phyloP scores from a whole-genome alignment of 768 basidiomycete genomes.

The Imleria badia region DNA sequence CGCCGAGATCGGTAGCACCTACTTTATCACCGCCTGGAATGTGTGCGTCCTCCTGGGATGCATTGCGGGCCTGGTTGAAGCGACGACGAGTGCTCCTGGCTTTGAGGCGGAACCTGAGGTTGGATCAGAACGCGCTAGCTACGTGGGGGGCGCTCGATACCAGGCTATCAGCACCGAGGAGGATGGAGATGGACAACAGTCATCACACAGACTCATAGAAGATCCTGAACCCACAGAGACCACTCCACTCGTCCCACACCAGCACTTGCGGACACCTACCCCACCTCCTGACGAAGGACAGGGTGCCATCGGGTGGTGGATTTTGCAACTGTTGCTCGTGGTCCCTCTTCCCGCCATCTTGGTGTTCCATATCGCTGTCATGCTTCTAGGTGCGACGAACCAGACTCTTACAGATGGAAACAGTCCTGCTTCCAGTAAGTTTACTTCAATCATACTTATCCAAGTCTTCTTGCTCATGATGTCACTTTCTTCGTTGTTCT shows the following conservation, averaged over 20 bases:
- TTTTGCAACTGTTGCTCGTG: slow-evolving; percentile 53
- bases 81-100: slow-evolving; percentile 19
- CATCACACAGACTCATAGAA: slow-evolving; percentile 26
- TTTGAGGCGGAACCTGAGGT: slow-evolving; percentile 7
- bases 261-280: slow-evolving; percentile 11
- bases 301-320: slow-evolving; percentile 49
- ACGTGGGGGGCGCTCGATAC: slow-evolving; percentile 23
- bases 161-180: slow-evolving; percentile 26
- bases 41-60: slow-evolving; percentile 42
- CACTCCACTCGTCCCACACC: slow-evolving; percentile 52
- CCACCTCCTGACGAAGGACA: slow-evolving; percentile 8
- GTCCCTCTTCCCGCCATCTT: slow-evolving; percentile 56
- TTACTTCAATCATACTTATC: background rate
- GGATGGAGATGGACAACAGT: slow-evolving; percentile 11
- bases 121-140: slow-evolving; percentile 4
- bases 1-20: slow-evolving; percentile 49
- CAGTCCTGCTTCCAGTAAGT: slow-evolving; percentile 47
- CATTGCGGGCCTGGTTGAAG: slow-evolving; percentile 39
- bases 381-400: slow-evolving; percentile 46
- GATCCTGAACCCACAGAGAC: slow-evolving; percentile 51
- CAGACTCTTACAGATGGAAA: slow-evolving; percentile 69
- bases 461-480: background rate
- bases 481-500: background rate
- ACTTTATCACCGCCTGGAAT: slow-evolving; percentile 60
- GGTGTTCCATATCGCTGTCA: slow-evolving; percentile 47